phyloP scores from a whole-genome alignment of 169 alveolate species.

The Cryptosporidium meleagridis region DNA sequence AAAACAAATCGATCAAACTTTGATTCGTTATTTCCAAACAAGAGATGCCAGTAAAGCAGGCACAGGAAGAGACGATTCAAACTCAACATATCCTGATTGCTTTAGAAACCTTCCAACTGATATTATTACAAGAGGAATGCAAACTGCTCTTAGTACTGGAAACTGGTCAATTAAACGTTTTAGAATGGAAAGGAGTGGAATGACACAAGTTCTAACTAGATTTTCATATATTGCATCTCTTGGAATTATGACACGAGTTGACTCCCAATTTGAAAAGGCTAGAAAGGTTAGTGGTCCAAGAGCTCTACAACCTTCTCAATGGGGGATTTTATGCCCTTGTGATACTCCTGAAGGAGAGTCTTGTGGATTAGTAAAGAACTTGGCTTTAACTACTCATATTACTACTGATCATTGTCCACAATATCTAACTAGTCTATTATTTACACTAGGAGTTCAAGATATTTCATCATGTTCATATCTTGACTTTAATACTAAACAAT shows the following conservation, averaged over 20 bases:
- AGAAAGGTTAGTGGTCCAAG: conserved; percentile 98
- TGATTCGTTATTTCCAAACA: conserved; percentile 83
- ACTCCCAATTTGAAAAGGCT: conserved; percentile 93
- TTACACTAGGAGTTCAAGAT: conserved; percentile 85
- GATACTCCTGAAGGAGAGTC: conserved; percentile 99
- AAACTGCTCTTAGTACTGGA: conserved; percentile 97
- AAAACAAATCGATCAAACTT: conserved; percentile 88
- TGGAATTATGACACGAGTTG: conserved; percentile 95
- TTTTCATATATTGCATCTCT: conserved; percentile 95
- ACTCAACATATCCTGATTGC: conserved; percentile 88
- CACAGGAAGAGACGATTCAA: conserved; percentile 59
- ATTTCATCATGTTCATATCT: conserved; percentile 81
- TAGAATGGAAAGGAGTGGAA: conserved; percentile 98
- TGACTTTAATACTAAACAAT: conserved; percentile 61
- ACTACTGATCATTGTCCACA: conserved; percentile 94
- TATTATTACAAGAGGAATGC: conserved; percentile 95
- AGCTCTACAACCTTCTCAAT: conserved; percentile 98
- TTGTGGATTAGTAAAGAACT: conserved; percentile 98
- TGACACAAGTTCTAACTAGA: conserved; percentile 96
- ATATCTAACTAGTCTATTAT: conserved; percentile 79
- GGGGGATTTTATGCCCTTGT: conserved; percentile 99
- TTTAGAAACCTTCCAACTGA: conserved; percentile 90
- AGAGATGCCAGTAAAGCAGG: conserved; percentile 76
- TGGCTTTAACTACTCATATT: conserved; percentile 97
- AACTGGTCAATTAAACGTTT: conserved; percentile 98